Conservation (phyloP, 768 basidiomycete species). For the Calocera cornea region DNA sequence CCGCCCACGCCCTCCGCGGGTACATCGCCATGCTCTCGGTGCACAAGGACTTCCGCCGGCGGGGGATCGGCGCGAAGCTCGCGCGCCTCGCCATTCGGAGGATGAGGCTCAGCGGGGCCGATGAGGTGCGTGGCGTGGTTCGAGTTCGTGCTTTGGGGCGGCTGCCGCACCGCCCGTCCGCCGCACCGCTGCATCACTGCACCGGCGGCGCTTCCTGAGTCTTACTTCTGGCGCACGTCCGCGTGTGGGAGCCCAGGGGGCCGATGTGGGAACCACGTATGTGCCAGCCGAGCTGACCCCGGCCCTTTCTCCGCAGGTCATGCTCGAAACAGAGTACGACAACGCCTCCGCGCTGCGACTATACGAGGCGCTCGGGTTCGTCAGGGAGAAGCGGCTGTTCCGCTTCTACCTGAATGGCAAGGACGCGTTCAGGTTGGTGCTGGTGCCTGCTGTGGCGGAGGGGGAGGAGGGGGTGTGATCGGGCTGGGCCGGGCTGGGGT, state of each 20-base stretch:
- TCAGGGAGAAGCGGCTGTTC: constrained; percentile 85
- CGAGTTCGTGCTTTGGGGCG: not conserved
- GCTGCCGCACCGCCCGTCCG: too few relatives aligned
- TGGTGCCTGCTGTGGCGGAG: constrained; percentile 23
- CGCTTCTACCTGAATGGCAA: constrained; percentile 97
- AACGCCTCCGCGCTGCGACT: constrained; percentile 76
- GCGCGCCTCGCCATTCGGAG: constrained; percentile 68
- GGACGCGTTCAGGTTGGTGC: constrained; percentile 78
- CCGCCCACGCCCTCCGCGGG: constrained; percentile 58
- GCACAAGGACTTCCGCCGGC: constrained; percentile 65
- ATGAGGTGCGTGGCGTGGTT: constrained; percentile 59
- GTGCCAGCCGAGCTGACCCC: not conserved
- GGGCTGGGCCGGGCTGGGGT: too few relatives aligned
- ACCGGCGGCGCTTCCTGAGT: too few relatives aligned
- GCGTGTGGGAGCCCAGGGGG: too few relatives aligned
- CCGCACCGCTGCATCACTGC: too few relatives aligned
- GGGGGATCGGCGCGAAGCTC: constrained; percentile 82
- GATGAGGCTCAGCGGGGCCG: constrained; percentile 71
- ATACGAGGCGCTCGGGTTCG: constrained; percentile 87
- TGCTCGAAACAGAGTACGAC: constrained; percentile 93
- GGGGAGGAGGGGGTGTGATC: too few relatives aligned
- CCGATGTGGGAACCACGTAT: too few relatives aligned
- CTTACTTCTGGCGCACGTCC: too few relatives aligned
- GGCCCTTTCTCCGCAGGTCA: too few relatives aligned
- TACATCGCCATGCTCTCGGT: constrained; percentile 99